Evolutionary conservation across 1,284 basidiomycete genomes (phyloP).

Genomic region (Porogramme epimiltina): DNA sequence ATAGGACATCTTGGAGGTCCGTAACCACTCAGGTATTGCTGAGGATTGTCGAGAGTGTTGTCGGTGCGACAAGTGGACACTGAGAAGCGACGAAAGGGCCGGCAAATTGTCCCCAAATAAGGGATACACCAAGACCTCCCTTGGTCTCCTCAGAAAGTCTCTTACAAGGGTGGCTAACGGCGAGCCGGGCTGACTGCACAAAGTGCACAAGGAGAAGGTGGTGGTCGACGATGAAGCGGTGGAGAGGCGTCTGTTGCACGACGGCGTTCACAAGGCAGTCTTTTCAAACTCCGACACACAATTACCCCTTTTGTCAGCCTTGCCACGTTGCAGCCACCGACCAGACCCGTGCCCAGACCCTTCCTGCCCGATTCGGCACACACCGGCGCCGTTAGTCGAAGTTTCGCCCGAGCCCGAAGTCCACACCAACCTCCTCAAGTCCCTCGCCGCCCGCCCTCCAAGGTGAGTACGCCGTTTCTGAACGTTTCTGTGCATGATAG

Average conservation of each 20-base stretch:
- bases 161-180: constrained; percentile 25
- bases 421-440: constrained; percentile 35
- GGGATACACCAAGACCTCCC: constrained; percentile 14
- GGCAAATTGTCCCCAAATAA: too few species aligned
- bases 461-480: constrained; percentile 31
- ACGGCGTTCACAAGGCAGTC: constrained; percentile 17
- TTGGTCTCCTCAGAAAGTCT: constrained; percentile 30
- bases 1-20: constrained; percentile 45
- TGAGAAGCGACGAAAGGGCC: constrained; percentile 12
- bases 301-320: constrained; percentile 8
- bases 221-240: constrained; percentile 51
- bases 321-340: constrained; percentile 14
- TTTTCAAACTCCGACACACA: constrained; percentile 31
- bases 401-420: constrained; percentile 19
- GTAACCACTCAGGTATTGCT: constrained; percentile 22
- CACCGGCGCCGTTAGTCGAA: constrained; percentile 9
- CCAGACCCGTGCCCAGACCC: constrained; percentile 26
- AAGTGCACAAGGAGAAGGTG: constrained; percentile 35
- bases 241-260: constrained; percentile 22
- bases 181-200: constrained; percentile 19
- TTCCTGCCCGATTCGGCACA: constrained; percentile 12
- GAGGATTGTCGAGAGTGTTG: not conserved
- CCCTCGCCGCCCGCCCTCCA: constrained; percentile 23
- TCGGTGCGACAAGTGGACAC: constrained; percentile 3
- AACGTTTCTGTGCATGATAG: constrained; percentile 7